A percentile compares a stretch with the other conserved stretches of the same genome.
Conservation (phyloP, 2,329 filamentous ascomycete species). For the Septoria linicola region DNA sequence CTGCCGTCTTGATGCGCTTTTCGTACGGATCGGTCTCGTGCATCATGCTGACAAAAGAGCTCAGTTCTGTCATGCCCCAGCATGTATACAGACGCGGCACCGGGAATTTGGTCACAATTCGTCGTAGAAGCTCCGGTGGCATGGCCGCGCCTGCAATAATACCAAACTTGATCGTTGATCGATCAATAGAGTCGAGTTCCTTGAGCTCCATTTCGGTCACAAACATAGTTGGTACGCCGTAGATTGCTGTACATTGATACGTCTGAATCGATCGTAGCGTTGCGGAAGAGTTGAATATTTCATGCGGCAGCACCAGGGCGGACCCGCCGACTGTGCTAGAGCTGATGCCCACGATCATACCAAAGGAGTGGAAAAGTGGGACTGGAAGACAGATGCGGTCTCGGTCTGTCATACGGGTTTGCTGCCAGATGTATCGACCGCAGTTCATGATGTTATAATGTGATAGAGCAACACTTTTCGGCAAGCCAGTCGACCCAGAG, state of each 20-base stretch:
- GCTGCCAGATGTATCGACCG: constrained; percentile 32
- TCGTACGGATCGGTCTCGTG: constrained; percentile 59
- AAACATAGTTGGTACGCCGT: constrained; percentile 84
- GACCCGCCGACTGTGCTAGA: constrained; percentile 50
- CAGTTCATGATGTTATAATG: constrained; percentile 36
- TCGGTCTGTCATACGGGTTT: constrained; percentile 41
- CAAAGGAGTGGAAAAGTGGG: constrained; percentile 83
- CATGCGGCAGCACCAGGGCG: constrained; percentile 72
- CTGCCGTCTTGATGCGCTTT: constrained; percentile 68
- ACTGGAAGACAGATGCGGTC: constrained; percentile 79
- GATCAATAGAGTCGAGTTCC: constrained; percentile 27
- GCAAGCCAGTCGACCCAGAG: constrained; percentile 66
- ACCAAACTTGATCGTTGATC: constrained; percentile 47
- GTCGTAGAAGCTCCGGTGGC: constrained; percentile 71
- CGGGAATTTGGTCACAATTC: constrained; percentile 65
- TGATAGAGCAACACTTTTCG: constrained; percentile 69
- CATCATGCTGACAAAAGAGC: constrained; percentile 34
- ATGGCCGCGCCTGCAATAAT: constrained; percentile 73
- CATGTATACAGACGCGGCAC: constrained; percentile 67
- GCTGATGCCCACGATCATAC: constrained; percentile 57
- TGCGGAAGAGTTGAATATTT: constrained; percentile 56
- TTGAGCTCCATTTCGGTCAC: constrained; percentile 52
- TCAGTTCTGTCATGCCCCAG: constrained; percentile 64
- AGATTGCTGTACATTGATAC: constrained; percentile 63
- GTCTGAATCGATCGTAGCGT: constrained; percentile 45